A percentile compares a stretch with the other conserved stretches of the same genome.
phyloP scores from a whole-genome alignment of 2,329 filamentous ascomycete genomes.

The Alternaria rosae region DNA sequence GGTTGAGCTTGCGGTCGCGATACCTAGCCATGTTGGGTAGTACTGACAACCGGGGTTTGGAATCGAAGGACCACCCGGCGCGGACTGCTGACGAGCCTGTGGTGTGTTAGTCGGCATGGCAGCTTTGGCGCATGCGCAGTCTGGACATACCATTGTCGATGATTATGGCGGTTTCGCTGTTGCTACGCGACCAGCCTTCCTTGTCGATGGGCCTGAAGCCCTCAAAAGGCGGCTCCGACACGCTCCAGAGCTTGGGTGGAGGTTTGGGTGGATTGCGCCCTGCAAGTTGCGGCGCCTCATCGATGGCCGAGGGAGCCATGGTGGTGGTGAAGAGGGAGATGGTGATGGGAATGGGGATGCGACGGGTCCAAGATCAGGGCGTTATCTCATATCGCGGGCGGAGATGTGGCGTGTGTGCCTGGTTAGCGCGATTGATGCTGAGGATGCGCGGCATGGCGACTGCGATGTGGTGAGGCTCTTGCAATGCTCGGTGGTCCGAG shows the following conservation, averaged over 20 bases:
- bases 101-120: slow-evolving; percentile 20
- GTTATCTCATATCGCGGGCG: slow-evolving; percentile 38
- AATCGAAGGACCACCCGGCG: slow-evolving; percentile 95
- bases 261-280: slow-evolving; percentile 62
- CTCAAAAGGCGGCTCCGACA: slow-evolving; percentile 67
- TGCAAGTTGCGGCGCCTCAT: slow-evolving; percentile 50
- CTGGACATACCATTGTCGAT: slow-evolving; percentile 86
- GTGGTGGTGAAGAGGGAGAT: slow-evolving; percentile 20
- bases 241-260: slow-evolving; percentile 60
- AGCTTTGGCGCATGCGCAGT: slow-evolving; percentile 2
- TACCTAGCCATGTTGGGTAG: slow-evolving; percentile 95
- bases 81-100: slow-evolving; percentile 86
- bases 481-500: slow-evolving; percentile 30
- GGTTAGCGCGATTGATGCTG: slow-evolving; percentile 26
- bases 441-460: slow-evolving; percentile 23
- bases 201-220: slow-evolving; percentile 65
- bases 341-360: neutral
- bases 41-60: slow-evolving; percentile 77
- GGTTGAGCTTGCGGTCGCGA: slow-evolving; percentile 89
- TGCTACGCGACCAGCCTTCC: slow-evolving; percentile 76
- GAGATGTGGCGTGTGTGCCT: slow-evolving; percentile 20
- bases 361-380: slow-evolving; percentile 10
- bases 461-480: slow-evolving; percentile 26
- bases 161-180: slow-evolving; percentile 75
- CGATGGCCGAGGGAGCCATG: slow-evolving; percentile 49